Base-by-base conservation (phyloP, 371 early-diverging fungal genomes). In the Mucor piriformis region DNA sequence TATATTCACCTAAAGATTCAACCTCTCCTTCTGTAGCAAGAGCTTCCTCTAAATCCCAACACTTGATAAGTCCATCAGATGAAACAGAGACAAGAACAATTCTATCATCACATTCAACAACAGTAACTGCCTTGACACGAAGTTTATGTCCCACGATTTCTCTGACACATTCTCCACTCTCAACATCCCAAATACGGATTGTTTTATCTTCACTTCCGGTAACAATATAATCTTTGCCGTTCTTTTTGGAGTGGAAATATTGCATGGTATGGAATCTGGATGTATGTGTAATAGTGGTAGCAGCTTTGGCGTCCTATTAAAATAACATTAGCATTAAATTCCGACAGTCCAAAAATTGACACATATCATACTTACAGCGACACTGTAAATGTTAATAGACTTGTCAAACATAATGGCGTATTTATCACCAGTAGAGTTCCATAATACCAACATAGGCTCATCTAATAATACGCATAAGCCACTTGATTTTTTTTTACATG, bases 351-450 rank as follows among this genome's bases (percentile, higher is more conserved):
- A 50, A 32, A 35, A 3, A 43, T 52, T 12, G 13, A 25, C 8
- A 20, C n/a, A 20, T 18, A 24, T n/a, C 3, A 18, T 1, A 70
- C 83, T 79, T 77, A 85, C 87, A 15, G 83, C 79, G 42, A 86
- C 83, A 34, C 81, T 84, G 63, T 90, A 87, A 23, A 94, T 77
- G 44, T 85, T 82, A 25, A 95, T 76, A 33, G 83, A 81, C 37
- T 86, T 80, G 40, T 87, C 88, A 69, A 83, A 85, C 68, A 92
- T 66, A 32, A 95, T 86, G 1, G 88, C 90, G 61, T 95, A 95
- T 27, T 76, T 72, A n/a, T 79, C 65, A 23, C 95, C 96, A 18
- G 66, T 67, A 21, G 83, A 67, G 62, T 86, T 90, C 95, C 95
- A 97, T 18, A 63, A 67, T 1, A 95, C 90, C 23, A 80, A 65